phyloP scores from a whole-genome alignment of 108 stramenopile genomes.

The Cyclostephanos invisitatus region DNA sequence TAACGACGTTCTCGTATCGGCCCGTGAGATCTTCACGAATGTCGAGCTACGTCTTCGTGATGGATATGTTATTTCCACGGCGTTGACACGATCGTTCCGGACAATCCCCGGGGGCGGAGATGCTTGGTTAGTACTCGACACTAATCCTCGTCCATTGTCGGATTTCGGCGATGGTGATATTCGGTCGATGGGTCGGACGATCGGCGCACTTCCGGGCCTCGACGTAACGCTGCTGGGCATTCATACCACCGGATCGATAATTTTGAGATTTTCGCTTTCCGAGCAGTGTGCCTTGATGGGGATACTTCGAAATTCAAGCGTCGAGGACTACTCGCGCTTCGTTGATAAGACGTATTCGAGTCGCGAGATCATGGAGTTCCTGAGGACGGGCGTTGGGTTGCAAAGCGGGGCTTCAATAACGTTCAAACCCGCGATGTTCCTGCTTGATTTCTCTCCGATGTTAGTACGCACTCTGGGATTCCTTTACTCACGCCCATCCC shows the following conservation, averaged over 20 bases:
- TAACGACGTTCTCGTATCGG: not conserved
- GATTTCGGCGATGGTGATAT: not conserved
- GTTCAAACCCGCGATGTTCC: not conserved
- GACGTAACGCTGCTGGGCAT: not conserved
- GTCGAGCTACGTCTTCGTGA: conserved; percentile 1
- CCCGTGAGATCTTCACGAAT: not conserved
- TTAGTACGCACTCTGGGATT: not conserved
- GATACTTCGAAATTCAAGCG: not conserved
- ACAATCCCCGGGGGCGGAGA: no score
- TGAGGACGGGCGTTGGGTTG: not conserved
- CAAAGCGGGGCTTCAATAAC: not conserved
- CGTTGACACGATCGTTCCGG: not conserved
- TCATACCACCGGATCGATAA: not conserved
- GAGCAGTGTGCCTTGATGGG: not conserved
- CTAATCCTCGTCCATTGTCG: not conserved
- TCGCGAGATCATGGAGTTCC: not conserved
- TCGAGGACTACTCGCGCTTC: not conserved
- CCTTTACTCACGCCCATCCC: not conserved
- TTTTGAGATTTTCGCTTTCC: not conserved
- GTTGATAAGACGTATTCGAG: not conserved
- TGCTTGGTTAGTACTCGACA: not conserved
- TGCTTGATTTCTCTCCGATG: not conserved
- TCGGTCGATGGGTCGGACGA: not conserved
- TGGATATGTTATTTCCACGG: not conserved
- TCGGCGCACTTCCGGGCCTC: not conserved